Evolutionary conservation across 2,329 filamentous ascomycete species (phyloP), one percentile per base, ranked within the genome.

Genomic region (Erysiphe pulchra): DNA sequence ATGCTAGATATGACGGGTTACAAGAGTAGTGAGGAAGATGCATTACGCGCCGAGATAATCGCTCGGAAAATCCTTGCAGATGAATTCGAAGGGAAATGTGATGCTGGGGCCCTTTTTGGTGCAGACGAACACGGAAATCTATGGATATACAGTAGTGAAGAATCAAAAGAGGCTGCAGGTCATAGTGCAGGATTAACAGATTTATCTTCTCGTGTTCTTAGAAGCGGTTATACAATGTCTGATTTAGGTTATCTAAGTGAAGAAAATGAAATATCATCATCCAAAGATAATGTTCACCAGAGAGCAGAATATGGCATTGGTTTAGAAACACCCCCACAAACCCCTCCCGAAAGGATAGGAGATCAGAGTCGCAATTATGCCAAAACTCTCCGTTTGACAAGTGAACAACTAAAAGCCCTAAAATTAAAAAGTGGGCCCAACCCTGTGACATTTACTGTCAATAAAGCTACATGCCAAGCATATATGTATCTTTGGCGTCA

Each of bases 81-180:
- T 57, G 87, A 95, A 61, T 64, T 95, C 13, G 82, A 93, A 55
- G 90, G 86, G 18, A 85, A 87, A 57, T 94, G 94, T 60, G 90
- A 98, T 58, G 92, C 98, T 54, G 90, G 90, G 6, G 80, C 87
- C 1, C 68, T 98, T 30, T 93, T 98, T 54, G 90, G 86, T 12
- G 87, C 90, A 40, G 90, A 98, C 57, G 85, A 92, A 56, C 76
- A 90, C 48, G 90, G 90, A 7, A 98, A 98, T 55, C 68, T 98
- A n/a, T 95, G 90, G 87, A 95, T 98, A 52, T 98, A 98, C 64
- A 90, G 85, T 62, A 95, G 86, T 55, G 86, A 95, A 60, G 86
- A 93, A 57, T 85, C 90, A 20, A 95, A 94, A 57, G 80, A 90
- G 55, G 80, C 81, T 7, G 87, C 87, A 31, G 78, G 78, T 64